Base-by-base conservation (phyloP, 257 asterid genomes). In the Solanum medicagineum region DNA sequence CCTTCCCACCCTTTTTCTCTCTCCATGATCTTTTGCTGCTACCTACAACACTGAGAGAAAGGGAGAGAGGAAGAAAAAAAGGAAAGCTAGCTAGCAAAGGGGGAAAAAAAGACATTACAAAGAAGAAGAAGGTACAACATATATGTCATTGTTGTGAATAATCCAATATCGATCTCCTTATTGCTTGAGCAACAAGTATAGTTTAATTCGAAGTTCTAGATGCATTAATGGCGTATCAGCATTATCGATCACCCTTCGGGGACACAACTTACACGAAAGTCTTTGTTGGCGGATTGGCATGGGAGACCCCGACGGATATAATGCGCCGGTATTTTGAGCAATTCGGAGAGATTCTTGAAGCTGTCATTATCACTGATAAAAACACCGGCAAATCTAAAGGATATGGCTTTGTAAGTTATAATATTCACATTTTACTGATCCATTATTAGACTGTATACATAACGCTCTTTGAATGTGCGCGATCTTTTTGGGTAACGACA, bases 221-320 rank as follows among this genome's bases (percentile, higher is more conserved):
- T 85, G 90, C 87, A 32, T 32, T 66, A 32, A 94, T 93, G 99
- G 93, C 99, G 57, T 91, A 93, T 86, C 99, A 91, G 89, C 97
- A 94, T 93, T 95, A 96, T 86, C 97, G 97, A 91, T 95, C 98
- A 85, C 98, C 98, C 24, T 97, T 95, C 80, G 99, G 99, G 29
- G 99, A 94, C 91, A 97, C 99, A 26, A 97, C 98, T 2, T 89
- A 85, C 63, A 97, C 99, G 0, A 97, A 97, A 86, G 98, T 97
- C 15, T 97, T 97, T 63, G 99, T 97, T 17, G 99, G 99, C 24
- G 99, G 99, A 1, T 91, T 97, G 10, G 99, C 99, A 42, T 97
- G 99, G 99, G 99, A 97, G 62, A 95, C 99, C 8, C 99, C 97
- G 0, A 90, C 96, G 5, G 98, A 97, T 20, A 91, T 94, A 81